Percentiles rank a stretch among this genome's conserved stretches.
Evolutionary conservation across 768 basidiomycete species (phyloP).

Genomic region (Leucosporidium yakuticum): DNA sequence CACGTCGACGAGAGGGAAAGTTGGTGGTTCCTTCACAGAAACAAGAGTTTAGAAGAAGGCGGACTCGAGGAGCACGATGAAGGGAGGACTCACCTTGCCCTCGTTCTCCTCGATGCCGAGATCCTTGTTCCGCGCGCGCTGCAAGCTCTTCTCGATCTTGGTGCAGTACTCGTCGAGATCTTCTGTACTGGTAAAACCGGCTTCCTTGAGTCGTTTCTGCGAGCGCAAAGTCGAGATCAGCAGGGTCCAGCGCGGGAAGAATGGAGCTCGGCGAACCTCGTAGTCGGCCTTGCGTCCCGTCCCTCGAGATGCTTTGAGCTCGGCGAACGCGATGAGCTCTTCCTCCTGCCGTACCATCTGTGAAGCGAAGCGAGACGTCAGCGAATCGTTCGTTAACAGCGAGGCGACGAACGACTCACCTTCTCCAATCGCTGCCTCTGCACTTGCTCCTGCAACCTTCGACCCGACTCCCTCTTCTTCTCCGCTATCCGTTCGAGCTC

Average conservation of each 20-base stretch:
- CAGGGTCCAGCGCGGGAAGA: conserved; percentile 55
- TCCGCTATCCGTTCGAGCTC: conserved; percentile 72
- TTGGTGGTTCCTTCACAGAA: conserved; percentile 61
- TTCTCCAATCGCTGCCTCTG: conserved; percentile 79
- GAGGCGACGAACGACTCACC: conserved; percentile 46
- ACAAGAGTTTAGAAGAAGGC: neutral
- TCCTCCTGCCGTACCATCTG: conserved; percentile 70
- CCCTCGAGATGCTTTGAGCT: conserved; percentile 58
- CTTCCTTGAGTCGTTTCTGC: conserved; percentile 48
- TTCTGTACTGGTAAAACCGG: conserved; percentile 55
- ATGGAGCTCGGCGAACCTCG: conserved; percentile 49
- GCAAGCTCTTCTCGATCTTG: conserved; percentile 72
- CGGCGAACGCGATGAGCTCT: conserved; percentile 61
- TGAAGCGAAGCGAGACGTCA: neutral
- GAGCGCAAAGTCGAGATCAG: neutral
- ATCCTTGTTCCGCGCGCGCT: conserved; percentile 75
- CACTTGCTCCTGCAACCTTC: conserved; percentile 83
- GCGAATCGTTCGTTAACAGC: neutral
- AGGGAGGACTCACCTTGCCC: conserved; percentile 39
- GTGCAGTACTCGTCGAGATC: conserved; percentile 74
- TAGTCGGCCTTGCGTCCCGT: conserved; percentile 65
- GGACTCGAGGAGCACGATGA: neutral
- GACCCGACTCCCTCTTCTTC: conserved; percentile 75
- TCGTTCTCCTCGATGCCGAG: conserved; percentile 62
- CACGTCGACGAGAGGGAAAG: conserved; percentile 83